These are phyloP conservation scores for Cochlearia excelsa DNA, from an alignment of 345 rosid genomes.

Conservation along the genomic window DNA sequence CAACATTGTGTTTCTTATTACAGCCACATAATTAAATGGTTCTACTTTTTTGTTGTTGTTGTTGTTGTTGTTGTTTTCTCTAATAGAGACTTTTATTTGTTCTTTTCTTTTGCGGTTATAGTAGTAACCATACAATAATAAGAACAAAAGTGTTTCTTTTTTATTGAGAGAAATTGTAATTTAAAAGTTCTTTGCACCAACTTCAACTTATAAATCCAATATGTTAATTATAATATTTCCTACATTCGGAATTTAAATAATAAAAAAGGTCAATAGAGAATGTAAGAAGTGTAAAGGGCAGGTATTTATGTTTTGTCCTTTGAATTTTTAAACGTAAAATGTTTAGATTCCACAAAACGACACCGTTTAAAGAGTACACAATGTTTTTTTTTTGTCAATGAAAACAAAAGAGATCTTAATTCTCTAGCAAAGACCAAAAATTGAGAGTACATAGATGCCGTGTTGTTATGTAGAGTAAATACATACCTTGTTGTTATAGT, in stretches of 20 bases:
- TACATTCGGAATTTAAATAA: neutral
- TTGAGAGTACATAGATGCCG: neutral
- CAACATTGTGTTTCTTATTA: slow-evolving; percentile 18
- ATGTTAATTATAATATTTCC: slow-evolving; percentile 2
- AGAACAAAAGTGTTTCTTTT: slow-evolving; percentile 12
- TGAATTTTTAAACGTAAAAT: too few species aligned
- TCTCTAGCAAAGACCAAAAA: neutral
- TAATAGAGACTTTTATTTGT: slow-evolving; percentile 2
- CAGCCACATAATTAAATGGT: slow-evolving; percentile 23
- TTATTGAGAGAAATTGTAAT: slow-evolving; percentile 3
- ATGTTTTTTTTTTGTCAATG: neutral
- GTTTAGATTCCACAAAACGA: neutral
- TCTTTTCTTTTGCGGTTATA: slow-evolving; percentile 24
- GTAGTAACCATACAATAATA: slow-evolving; percentile 25
- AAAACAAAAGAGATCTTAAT: neutral
- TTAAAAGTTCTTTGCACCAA: slow-evolving; percentile 27
- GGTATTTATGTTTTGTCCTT: too few species aligned
- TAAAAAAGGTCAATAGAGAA: slow-evolving; percentile 4
- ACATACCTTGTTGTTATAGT: slow-evolving; percentile 13
- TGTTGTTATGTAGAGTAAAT: neutral
- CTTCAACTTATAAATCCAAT: slow-evolving; percentile 31
- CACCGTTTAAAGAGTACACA: slow-evolving; percentile 3
- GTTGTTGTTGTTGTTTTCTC: slow-evolving; percentile 5
- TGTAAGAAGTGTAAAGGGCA: too few species aligned
- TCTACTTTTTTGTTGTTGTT: slow-evolving; percentile 10